These are phyloP conservation scores for Cordyceps sp. DNA, from an alignment of 2,329 filamentous ascomycete species.

Conservation along the genomic window DNA sequence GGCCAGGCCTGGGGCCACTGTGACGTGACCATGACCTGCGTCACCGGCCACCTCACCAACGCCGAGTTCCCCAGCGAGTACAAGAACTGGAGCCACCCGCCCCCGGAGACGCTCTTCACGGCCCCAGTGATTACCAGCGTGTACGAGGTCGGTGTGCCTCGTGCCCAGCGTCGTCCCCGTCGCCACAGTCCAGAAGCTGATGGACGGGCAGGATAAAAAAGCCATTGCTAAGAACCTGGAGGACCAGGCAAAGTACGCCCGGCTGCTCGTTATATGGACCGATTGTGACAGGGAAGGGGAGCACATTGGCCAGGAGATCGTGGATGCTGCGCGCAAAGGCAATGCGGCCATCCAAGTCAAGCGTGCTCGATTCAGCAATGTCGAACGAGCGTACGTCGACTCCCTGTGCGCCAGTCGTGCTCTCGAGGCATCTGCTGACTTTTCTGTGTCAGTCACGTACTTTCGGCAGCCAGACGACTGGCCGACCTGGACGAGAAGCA, in stretches of 20 bases:
- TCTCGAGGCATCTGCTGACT: background rate
- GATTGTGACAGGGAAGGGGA: conserved; percentile 97
- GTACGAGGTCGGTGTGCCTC: conserved; percentile 34
- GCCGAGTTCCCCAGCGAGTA: conserved; percentile 60
- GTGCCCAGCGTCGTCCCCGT: background rate
- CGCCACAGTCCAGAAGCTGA: too few species aligned
- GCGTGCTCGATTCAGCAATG: conserved; percentile 86
- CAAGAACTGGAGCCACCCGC: conserved; percentile 66
- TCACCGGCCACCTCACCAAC: conserved; percentile 73
- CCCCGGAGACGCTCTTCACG: conserved; percentile 64
- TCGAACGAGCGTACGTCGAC: conserved; percentile 60
- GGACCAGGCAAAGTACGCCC: conserved; percentile 54
- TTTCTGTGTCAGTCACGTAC: conserved; percentile 52
- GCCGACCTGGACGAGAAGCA: conserved; percentile 69
- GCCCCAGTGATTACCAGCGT: conserved; percentile 58
- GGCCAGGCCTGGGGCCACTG: conserved; percentile 64
- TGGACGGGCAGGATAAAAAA: conserved; percentile 55
- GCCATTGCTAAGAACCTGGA: conserved; percentile 74
- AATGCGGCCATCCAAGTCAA: conserved; percentile 66
- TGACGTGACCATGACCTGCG: conserved; percentile 83
- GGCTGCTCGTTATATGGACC: conserved; percentile 86
- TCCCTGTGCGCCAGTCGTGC: background rate
- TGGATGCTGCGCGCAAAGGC: conserved; percentile 57
- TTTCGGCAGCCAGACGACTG: conserved; percentile 65
- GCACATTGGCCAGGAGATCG: conserved; percentile 85